phyloP scores from a whole-genome alignment of 2,329 filamentous ascomycete species.

The Diaporthe ilicicola region DNA sequence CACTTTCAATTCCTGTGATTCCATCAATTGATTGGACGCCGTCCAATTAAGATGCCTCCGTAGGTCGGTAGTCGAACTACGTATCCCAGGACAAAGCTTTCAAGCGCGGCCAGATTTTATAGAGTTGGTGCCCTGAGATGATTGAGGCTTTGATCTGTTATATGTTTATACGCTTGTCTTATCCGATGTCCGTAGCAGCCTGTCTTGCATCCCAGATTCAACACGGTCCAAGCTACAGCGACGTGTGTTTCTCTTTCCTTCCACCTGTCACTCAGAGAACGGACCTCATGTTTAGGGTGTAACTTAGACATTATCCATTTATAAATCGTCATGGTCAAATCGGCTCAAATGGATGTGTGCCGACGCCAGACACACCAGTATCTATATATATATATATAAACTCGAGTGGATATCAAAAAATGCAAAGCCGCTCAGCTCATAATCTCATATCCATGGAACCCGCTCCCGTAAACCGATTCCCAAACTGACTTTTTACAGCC shows the following conservation, averaged over 20 bases:
- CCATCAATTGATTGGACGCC: background rate
- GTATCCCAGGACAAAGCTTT: background rate
- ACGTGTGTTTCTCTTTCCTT: background rate
- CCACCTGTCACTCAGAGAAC: background rate
- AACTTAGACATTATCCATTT: conserved; percentile 20
- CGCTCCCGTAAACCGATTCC: background rate
- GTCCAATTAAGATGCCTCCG: no score
- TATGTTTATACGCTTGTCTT: background rate
- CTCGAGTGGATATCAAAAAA: conserved; percentile 19
- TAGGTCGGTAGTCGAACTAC: background rate
- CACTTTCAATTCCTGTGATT: no score
- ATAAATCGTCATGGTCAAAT: background rate
- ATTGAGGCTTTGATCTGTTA: background rate
- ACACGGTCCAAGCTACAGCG: no score
- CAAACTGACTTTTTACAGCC: background rate
- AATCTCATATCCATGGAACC: conserved; percentile 5
- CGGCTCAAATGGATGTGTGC: background rate
- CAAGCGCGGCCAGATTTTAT: background rate
- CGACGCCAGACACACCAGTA: background rate
- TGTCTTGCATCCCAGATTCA: background rate
- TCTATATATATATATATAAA: background rate
- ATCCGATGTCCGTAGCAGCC: background rate
- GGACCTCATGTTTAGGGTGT: background rate
- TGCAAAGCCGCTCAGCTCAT: conserved; percentile 16
- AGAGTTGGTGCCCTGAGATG: background rate